Base-by-base conservation (phyloP, 1,139 yeast genomes). In the Taphrina deformans region DNA sequence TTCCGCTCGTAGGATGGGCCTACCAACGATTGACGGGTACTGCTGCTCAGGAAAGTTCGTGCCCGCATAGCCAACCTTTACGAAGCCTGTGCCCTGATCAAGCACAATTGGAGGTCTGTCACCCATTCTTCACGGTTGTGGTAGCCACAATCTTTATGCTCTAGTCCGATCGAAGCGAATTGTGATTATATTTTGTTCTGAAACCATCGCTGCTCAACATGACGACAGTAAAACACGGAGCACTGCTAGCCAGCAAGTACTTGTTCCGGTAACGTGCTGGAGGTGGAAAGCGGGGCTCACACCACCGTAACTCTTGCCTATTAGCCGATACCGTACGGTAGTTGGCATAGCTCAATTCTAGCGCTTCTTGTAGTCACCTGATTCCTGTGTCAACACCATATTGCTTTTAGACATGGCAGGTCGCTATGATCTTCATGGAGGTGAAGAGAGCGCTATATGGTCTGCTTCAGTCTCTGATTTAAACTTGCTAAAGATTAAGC, bases 21-120 rank as follows among this genome's bases (percentile, higher is more conserved):
- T 84, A 50, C 99, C 99, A 24, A 93, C 99, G 73, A 93, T 91
- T 10, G 98, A 91, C 12, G 99, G 99, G 78, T 92, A 93, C n/a
- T 97, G 92, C 78, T 87, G 87, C 77, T 93, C 99, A 27, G 99
- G 99, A 81, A 92, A 92, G 78, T 93, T 95, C 72, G 93, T 88
- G 29, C 98, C 98, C 40, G 96, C 97, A 73, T 96, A 85, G 67
- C 99, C 99, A 72, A 93, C 65, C 44, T 79, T 79, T 69, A 79
- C 82, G 75, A 93, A 93, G 69, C 99, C 99, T 56, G 99, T 93
- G 79, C 99, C 99, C 80, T 95, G 99, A 79, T 93, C 99, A 72
- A 95, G 91, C 72, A 93, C 98, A 51, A 59, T 59, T 23, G 63
- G 63, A 26, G 63, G 56, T 26, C 58, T 35, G 35, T 53, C 58